phyloP scores from a whole-genome alignment of 164 flowering plant species.

The Amborella trichopoda region DNA sequence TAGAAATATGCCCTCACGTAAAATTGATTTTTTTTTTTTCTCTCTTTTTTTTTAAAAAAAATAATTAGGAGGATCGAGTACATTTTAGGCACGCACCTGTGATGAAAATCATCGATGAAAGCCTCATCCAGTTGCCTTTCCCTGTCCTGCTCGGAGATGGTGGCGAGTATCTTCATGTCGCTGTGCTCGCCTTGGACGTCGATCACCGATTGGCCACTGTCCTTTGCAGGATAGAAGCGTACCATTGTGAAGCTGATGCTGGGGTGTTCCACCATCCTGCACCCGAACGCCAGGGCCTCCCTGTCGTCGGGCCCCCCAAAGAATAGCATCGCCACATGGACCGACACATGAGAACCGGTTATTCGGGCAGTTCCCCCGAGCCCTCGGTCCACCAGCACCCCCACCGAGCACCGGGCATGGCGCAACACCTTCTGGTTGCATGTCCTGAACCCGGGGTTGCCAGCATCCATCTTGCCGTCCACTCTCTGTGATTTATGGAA shows the following conservation, averaged over 20 bases:
- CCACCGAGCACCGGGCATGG: constrained; percentile 52
- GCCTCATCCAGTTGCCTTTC: constrained; percentile 62
- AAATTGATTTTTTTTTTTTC: too few species aligned
- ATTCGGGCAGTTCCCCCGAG: constrained; percentile 19
- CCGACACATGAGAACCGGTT: constrained; percentile 13
- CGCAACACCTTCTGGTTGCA: constrained; percentile 55
- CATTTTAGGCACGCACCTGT: too few species aligned
- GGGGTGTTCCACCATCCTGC: constrained; percentile 45
- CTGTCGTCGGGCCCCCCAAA: constrained; percentile 77
- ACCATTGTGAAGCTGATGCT: constrained; percentile 56
- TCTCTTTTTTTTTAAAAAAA: too few species aligned
- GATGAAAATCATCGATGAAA: too few species aligned
- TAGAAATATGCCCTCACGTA: too few species aligned
- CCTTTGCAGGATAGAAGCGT: constrained; percentile 32
- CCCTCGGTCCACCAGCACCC: constrained; percentile 49
- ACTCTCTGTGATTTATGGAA: constrained; percentile 73
- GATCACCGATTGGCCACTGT: constrained; percentile 4
- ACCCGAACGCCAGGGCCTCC: constrained; percentile 60
- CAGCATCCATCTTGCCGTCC: constrained; percentile 54
- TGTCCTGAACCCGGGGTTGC: constrained; percentile 35
- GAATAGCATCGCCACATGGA: constrained; percentile 45
- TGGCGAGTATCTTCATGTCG: constrained; percentile 1
- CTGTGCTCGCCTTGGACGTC: constrained; percentile 10
- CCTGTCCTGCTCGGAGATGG: constrained; percentile 26
- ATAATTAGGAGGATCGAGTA: too few species aligned